These are phyloP conservation scores for Zygoascus biomembranicola DNA, from an alignment of 805 yeast genomes.

Conservation along the genomic window DNA sequence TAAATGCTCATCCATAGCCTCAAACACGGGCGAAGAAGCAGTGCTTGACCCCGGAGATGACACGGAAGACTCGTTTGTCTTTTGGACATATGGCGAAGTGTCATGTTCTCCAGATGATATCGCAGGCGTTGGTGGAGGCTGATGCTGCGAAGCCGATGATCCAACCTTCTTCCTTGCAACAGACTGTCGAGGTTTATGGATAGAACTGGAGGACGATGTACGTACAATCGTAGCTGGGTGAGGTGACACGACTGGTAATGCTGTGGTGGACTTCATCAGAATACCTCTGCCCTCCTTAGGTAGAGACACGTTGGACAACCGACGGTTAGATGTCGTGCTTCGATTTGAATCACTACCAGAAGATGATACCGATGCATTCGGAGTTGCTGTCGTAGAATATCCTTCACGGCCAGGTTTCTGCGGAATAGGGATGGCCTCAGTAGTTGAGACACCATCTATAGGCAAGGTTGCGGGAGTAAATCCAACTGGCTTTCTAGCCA, in stretches of 20 bases:
- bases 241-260: not conserved
- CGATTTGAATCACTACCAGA: not conserved
- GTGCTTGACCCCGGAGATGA: not conserved
- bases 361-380: not conserved
- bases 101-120: too few relatives aligned
- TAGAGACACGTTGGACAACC: not conserved
- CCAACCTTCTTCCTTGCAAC: not conserved
- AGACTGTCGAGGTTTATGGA: not conserved
- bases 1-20: not conserved
- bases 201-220: not conserved
- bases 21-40: not conserved
- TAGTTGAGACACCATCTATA: not conserved
- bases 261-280: not conserved
- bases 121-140: not conserved
- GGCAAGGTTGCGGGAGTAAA: not conserved
- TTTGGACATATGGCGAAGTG: too few relatives aligned
- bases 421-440: not conserved
- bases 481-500: slow-evolving; percentile 3
- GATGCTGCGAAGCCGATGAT: not conserved
- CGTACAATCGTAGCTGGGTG: not conserved
- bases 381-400: not conserved
- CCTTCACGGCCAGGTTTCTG: not conserved
- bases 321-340: not conserved
- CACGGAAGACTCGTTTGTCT: not conserved
- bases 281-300: slow-evolving; percentile 1